phyloP scores from a whole-genome alignment of 805 yeast genomes.

The Candida incommunis region DNA sequence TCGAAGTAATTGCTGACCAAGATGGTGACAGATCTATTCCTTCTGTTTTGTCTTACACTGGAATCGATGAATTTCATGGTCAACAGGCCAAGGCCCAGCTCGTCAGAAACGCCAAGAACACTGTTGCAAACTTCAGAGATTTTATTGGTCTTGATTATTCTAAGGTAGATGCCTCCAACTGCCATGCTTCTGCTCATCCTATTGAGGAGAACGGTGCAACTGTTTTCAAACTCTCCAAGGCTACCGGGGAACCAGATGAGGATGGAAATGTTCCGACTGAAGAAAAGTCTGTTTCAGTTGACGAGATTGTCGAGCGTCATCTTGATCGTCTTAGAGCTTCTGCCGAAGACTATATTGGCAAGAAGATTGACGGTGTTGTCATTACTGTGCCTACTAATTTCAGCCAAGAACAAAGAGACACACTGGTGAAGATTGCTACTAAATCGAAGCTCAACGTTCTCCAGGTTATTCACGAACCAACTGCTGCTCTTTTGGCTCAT shows the following conservation, averaged over 20 bases:
- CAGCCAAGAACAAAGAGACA: slow-evolving; percentile 55
- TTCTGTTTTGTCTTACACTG: slow-evolving; percentile 81
- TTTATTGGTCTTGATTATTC: slow-evolving; percentile 64
- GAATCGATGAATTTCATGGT: slow-evolving; percentile 93
- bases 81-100: slow-evolving; percentile 89
- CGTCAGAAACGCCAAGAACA: slow-evolving; percentile 76
- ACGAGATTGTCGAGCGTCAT: slow-evolving; percentile 74
- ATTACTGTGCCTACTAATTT: slow-evolving; percentile 85
- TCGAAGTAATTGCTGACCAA: slow-evolving; percentile 96
- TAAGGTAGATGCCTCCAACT: slow-evolving; percentile 51
- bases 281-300: slow-evolving; percentile 47
- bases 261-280: slow-evolving; percentile 24
- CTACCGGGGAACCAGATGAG: slow-evolving; percentile 22
- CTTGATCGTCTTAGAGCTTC: slow-evolving; percentile 68
- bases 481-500: slow-evolving; percentile 82
- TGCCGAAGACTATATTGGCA: slow-evolving; percentile 87
- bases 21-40: slow-evolving; percentile 98
- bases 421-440: slow-evolving; percentile 44
- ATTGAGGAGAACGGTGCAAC: slow-evolving; percentile 47
- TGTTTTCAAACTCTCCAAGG: slow-evolving; percentile 39
- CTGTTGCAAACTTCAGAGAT: slow-evolving; percentile 87
- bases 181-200: slow-evolving; percentile 55
- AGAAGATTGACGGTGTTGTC: slow-evolving; percentile 65
- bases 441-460: slow-evolving; percentile 66
- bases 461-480: slow-evolving; percentile 85